Evolutionary conservation across 208 protist species (phyloP), one percentile per base, ranked within the genome.

Genomic region (Wallacemonas collosoma): DNA sequence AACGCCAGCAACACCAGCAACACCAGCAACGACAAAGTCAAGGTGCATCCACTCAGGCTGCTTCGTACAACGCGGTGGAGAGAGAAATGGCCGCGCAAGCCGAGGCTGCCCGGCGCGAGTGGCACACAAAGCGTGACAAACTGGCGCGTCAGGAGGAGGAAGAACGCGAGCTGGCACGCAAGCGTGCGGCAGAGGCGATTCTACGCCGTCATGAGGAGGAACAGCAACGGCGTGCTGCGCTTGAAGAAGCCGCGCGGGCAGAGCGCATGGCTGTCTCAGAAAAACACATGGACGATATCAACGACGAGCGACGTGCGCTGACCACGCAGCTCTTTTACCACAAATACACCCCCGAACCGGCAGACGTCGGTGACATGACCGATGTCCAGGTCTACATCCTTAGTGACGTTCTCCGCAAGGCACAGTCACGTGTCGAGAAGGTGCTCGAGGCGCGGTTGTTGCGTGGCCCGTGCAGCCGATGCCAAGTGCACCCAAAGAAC

Each of bases 331-430:
- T 86, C 17, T 72, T 93, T 26, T 70, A 71, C 1, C 64, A 85
- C 44, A 75, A 76, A 60, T 91, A 93, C 82, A 84, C 71, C 2
- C 87, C 90, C 1, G 83, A 88, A 44, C 83, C 90, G 0, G 90
- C 81, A 8, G 83, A 88, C 15, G 82, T 95, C 12, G 83, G 80
- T 6, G 75, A 76, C 55, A 91, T 95, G 87, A 81, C 76, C n/a
- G 90, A 95, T 60, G 81, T 82, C 65, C 83, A 95, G 43, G 82
- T 93, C n/a, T 87, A 77, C 74, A 48, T 87, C 1, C 63, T 93
- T 5, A 56, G 71, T 26, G 77, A 86, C 36, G 50, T 91, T 2
- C 36, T 89, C 17, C 40, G 41, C 11, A 69, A 89, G 3, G 57
- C 86, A 4, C 62, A 65, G 45, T 17, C 72, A 12, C 72, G 76